A percentile compares a stretch with the other conserved stretches of the same genome.
Evolutionary conservation across 2,329 filamentous ascomycete genomes (phyloP).

Genomic region (Fusarium nisikadoi): DNA sequence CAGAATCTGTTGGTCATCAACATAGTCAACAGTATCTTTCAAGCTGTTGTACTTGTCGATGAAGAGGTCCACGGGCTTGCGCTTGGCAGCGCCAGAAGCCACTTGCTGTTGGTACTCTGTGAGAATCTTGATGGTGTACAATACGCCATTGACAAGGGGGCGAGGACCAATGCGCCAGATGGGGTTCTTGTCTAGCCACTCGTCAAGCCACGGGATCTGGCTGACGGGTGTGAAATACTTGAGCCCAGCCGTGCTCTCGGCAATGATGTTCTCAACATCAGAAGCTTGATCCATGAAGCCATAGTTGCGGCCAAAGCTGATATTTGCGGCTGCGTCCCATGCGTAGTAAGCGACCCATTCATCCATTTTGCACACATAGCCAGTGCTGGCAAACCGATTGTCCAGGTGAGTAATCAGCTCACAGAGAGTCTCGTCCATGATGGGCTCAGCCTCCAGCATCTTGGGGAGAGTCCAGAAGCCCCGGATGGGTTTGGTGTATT

Average conservation of each 20-base stretch:
- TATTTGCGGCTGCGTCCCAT: conserved; percentile 34
- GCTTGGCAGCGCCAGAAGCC: conserved; percentile 9
- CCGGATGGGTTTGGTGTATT: conserved; percentile 37
- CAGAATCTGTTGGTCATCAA: conserved; percentile 31
- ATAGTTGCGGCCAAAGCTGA: conserved; percentile 31
- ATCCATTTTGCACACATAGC: conserved; percentile 28
- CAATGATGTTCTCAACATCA: conserved; percentile 30
- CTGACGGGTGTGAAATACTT: conserved; percentile 37
- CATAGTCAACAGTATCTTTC: conserved; percentile 32
- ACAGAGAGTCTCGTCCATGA: conserved; percentile 36
- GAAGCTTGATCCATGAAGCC: conserved; percentile 31
- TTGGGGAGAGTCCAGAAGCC: conserved; percentile 37
- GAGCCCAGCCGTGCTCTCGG: conserved; percentile 15
- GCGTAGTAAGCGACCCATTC: conserved; percentile 39
- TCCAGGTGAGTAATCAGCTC: conserved; percentile 25
- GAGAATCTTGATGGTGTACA: conserved; percentile 35
- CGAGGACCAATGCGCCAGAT: conserved; percentile 16
- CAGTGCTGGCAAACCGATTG: conserved; percentile 14
- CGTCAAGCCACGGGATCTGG: conserved; percentile 38
- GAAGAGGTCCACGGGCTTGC: conserved; percentile 35
- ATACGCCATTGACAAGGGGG: conserved; percentile 10
- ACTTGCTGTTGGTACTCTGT: conserved; percentile 33
- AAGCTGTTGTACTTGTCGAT: conserved; percentile 32
- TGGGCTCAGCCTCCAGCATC: conserved; percentile 33
- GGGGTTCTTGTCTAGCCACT: conserved; percentile 40